phyloP scores from a whole-genome alignment of 2,329 filamentous ascomycete species.

The Diaporthe ampelina region DNA sequence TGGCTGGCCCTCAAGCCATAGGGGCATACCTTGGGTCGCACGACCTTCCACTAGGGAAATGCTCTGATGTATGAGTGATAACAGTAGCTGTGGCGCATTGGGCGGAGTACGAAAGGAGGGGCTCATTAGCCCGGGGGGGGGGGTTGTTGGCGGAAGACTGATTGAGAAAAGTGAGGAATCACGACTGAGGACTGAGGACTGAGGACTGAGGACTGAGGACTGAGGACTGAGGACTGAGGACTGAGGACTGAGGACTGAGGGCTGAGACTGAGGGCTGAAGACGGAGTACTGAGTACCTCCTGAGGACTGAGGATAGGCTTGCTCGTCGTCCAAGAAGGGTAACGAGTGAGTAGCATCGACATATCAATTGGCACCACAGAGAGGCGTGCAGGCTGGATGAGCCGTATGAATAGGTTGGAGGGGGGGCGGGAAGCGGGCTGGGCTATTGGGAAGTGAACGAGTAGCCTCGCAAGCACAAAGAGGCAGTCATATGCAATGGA shows the following conservation, averaged over 20 bases:
- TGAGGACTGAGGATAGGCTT: not conserved
- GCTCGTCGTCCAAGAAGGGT: not conserved
- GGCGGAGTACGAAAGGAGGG: slow-evolving; percentile 3
- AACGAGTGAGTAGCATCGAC: not conserved
- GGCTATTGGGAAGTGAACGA: not conserved
- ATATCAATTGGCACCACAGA: not conserved
- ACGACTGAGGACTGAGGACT: not conserved
- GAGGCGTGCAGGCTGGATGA: not conserved
- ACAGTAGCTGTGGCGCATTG: slow-evolving; percentile 22
- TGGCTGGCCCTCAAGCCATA: slow-evolving; percentile 16
- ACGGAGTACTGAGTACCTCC: not conserved
- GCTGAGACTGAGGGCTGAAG: not conserved
- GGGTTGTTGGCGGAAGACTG: not conserved
- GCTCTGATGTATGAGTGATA: not conserved
- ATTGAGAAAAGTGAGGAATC: slow-evolving; percentile 8
- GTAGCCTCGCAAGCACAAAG: not conserved
- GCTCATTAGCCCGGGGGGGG: not conserved
- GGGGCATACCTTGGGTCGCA: slow-evolving; percentile 28
- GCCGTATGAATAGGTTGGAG: not conserved
- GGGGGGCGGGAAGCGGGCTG: not conserved
- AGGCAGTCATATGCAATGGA: not conserved
- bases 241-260: not conserved
- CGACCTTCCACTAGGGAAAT: slow-evolving; percentile 15
- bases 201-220: not conserved
- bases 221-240: not conserved